Percentiles rank a stretch among this genome's conserved stretches.
These are phyloP conservation scores for Solanum dulcamara DNA, from an alignment of 257 asterid genomes.

Conservation along the genomic window DNA sequence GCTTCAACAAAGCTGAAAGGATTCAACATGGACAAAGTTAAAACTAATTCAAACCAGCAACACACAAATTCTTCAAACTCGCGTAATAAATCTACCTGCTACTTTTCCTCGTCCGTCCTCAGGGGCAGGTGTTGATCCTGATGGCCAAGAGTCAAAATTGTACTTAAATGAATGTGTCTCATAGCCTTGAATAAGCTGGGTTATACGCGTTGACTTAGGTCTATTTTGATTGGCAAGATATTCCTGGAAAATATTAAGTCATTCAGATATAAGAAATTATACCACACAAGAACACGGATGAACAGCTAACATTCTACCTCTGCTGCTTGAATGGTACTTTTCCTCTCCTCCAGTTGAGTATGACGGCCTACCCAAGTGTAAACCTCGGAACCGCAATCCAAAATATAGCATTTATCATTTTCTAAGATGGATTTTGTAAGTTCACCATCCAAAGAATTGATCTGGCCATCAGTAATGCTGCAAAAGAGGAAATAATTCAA, in stretches of 20 bases:
- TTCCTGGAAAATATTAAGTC: constrained; percentile 36
- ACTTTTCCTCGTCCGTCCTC: constrained; percentile 99
- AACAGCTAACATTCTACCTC: constrained; percentile 40
- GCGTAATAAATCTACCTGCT: constrained; percentile 48
- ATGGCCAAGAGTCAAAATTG: constrained; percentile 92
- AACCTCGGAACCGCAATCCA: constrained; percentile 91
- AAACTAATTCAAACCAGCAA: neutral
- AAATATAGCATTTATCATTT: constrained; percentile 68
- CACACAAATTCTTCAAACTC: neutral
- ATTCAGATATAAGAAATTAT: constrained; percentile 11
- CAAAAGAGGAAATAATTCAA: neutral
- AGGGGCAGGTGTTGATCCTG: constrained; percentile 66
- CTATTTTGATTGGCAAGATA: constrained; percentile 74
- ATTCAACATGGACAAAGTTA: constrained; percentile 4
- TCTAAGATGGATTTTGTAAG: constrained; percentile 83
- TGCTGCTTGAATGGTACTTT: constrained; percentile 66
- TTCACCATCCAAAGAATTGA: constrained; percentile 59
- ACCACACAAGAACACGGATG: neutral
- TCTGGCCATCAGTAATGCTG: constrained; percentile 69
- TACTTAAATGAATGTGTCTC: constrained; percentile 88
- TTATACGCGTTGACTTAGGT: constrained; percentile 73
- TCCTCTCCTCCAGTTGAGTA: constrained; percentile 93
- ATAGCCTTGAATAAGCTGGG: constrained; percentile 81
- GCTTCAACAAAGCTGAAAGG: constrained; percentile 78
- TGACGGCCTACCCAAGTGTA: constrained; percentile 97